phyloP scores from a whole-genome alignment of 768 basidiomycete genomes.

The Russula earlei region DNA sequence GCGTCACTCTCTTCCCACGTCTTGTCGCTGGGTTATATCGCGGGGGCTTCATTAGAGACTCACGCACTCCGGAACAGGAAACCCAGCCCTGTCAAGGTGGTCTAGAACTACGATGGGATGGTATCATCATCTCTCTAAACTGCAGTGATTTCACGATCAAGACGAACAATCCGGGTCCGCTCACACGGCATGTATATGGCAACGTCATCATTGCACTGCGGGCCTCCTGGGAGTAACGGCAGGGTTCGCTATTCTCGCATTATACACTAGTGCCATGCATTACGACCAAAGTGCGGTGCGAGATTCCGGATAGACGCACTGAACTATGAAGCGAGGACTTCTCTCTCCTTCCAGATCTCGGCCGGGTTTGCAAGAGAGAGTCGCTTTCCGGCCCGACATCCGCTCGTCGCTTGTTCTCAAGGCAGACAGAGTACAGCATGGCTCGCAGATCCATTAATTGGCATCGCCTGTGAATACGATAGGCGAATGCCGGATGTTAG shows the following conservation, averaged over 20 bases:
- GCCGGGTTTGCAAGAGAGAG: neutral
- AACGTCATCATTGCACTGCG: neutral
- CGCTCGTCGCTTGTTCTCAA: neutral
- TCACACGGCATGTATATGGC: neutral
- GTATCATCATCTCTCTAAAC: neutral
- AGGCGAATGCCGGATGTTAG: too few relatives aligned
- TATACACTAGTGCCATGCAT: neutral
- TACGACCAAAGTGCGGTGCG: neutral
- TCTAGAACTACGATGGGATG: neutral
- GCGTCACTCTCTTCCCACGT: constrained; percentile 7
- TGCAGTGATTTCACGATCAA: neutral
- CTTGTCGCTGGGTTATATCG: neutral
- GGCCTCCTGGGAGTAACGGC: neutral
- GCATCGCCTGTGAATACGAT: neutral
- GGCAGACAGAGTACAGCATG: too few relatives aligned
- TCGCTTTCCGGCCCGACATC: constrained; percentile 3
- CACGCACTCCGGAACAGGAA: too few relatives aligned
- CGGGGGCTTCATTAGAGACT: too few relatives aligned
- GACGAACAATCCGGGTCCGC: neutral
- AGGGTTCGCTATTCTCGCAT: neutral
- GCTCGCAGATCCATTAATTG: too few relatives aligned
- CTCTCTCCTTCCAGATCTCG: neutral
- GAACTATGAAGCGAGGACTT: neutral
- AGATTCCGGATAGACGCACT: neutral
- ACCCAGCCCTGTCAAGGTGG: neutral